Conservation (phyloP, 2,329 filamentous ascomycete species). For the Aureobasidium namibiae region DNA sequence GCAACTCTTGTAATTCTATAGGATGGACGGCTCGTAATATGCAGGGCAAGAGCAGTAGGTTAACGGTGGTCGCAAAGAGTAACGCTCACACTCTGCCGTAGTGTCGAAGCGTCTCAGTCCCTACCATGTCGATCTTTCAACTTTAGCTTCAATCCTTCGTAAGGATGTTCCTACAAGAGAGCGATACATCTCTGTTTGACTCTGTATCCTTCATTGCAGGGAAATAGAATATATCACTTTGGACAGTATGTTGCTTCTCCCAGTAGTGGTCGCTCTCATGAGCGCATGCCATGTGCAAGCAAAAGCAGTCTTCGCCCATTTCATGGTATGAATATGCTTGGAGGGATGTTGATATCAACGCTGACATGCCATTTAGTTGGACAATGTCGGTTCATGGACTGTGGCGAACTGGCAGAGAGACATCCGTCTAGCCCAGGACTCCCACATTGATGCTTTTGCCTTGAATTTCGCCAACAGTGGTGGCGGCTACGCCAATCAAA, state of each 20-base stretch:
- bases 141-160: not conserved
- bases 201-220: not conserved
- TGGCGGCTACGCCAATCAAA: slow-evolving; percentile 18
- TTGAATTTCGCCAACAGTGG: slow-evolving; percentile 40
- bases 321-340: not conserved
- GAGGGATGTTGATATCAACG: not conserved
- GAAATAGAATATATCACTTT: not conserved
- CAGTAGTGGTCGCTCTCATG: not conserved
- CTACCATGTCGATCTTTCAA: not conserved
- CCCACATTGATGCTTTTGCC: slow-evolving; percentile 40
- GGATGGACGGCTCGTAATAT: not conserved
- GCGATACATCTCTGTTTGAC: not conserved
- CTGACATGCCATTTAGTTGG: not conserved
- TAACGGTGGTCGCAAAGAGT: not conserved
- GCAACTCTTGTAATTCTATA: not conserved
- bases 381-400: not conserved
- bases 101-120: not conserved
- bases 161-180: not conserved
- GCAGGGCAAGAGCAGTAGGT: not conserved
- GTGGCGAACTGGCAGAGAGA: not conserved
- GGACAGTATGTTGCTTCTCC: not conserved
- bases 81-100: not conserved
- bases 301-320: slow-evolving; percentile 6
- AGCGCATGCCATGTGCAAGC: slow-evolving; percentile 1
- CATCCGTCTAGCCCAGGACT: not conserved